Evolutionary conservation across 306 rosid genomes (phyloP).

Genomic region (Castanospermum australe): DNA sequence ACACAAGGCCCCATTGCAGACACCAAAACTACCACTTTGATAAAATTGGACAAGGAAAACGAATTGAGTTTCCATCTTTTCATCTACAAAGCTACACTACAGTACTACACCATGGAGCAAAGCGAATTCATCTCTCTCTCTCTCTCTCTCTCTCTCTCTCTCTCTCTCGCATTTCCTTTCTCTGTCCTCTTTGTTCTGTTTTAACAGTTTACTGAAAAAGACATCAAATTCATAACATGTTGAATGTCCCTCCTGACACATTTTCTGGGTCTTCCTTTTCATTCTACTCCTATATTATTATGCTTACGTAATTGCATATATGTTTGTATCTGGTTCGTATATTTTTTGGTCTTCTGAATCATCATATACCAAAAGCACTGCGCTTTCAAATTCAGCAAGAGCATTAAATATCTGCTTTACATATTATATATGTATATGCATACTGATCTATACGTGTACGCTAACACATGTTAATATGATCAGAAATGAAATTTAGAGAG

Average conservation of each 20-base stretch:
- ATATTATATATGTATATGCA: too few species aligned
- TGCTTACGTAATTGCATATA: conserved; percentile 14
- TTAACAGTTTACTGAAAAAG: conserved; percentile 14
- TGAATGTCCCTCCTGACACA: conserved; percentile 26
- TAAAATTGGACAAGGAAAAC: neutral
- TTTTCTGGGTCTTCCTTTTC: conserved; percentile 12
- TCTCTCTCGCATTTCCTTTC: neutral
- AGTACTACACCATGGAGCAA: neutral
- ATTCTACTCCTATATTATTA: neutral
- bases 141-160: neutral
- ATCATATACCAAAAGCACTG: neutral
- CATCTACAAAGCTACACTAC: neutral
- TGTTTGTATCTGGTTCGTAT: neutral
- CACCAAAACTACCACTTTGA: conserved; percentile 15
- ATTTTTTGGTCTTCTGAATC: neutral
- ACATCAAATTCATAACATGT: conserved; percentile 11
- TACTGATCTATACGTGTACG: too few species aligned
- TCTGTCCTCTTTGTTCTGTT: neutral
- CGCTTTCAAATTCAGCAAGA: neutral
- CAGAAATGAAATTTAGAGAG: neutral
- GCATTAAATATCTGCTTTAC: neutral
- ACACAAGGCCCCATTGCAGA: neutral
- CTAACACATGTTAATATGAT: too few species aligned
- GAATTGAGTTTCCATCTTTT: neutral
- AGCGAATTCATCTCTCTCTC: neutral